Evolutionary conservation across 2,329 filamentous ascomycete species (phyloP).

Genomic region (Ophiostoma quercus): DNA sequence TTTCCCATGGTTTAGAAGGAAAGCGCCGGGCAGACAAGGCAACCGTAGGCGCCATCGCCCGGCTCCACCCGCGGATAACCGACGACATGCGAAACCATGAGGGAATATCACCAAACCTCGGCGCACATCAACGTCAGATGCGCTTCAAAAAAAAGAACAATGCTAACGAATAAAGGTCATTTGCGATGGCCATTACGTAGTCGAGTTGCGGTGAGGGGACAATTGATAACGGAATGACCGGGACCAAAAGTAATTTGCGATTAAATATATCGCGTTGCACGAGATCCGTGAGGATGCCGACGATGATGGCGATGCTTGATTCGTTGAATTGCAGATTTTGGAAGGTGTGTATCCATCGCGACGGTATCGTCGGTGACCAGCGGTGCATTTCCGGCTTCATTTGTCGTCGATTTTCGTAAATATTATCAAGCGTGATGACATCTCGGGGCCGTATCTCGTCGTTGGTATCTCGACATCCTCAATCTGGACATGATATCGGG

Average conservation of each 20-base stretch:
- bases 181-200: background rate
- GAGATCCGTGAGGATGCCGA: background rate
- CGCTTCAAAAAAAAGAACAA: background rate
- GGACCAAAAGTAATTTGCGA: background rate
- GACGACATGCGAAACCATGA: slow-evolving; percentile 17
- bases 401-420: background rate
- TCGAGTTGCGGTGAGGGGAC: background rate
- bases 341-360: background rate
- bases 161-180: background rate
- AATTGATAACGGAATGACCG: background rate
- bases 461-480: background rate
- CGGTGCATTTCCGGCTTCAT: background rate
- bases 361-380: background rate
- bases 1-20: slow-evolving; percentile 13
- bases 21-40: background rate
- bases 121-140: background rate
- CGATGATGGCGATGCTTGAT: background rate
- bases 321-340: background rate
- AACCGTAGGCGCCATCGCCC: slow-evolving; percentile 5
- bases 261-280: background rate
- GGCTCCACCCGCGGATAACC: slow-evolving; percentile 20
- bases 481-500: background rate
- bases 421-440: background rate
- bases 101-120: slow-evolving; percentile 11
- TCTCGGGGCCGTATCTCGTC: background rate